Percentiles rank a stretch among this genome's conserved stretches.
These are phyloP conservation scores for Myxozyma udenii DNA, from an alignment of 805 yeast genomes.

Conservation along the genomic window DNA sequence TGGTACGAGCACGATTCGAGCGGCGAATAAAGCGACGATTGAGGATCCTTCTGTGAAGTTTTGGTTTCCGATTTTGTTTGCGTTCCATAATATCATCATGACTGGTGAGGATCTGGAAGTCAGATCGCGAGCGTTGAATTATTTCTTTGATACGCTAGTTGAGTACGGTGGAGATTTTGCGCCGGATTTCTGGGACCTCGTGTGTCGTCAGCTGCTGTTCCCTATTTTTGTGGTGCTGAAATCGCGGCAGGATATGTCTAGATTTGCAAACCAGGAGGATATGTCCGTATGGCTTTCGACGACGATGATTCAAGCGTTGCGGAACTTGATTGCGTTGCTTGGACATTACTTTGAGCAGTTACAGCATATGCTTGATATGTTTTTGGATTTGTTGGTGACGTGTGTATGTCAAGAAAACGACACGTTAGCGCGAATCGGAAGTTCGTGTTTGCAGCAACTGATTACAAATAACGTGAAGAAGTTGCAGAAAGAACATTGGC, in stretches of 20 bases:
- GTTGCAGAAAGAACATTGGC: conserved; percentile 73
- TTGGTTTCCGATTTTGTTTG: conserved; percentile 84
- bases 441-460: conserved; percentile 78
- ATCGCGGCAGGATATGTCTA: conserved; percentile 68
- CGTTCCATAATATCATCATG: conserved; percentile 87
- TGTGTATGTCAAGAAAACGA: conserved; percentile 97
- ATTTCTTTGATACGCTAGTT: conserved; percentile 74
- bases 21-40: conserved; percentile 22
- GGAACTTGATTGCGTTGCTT: conserved; percentile 80
- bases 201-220: conserved; percentile 74
- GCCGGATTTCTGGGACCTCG: conserved; percentile 73
- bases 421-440: conserved; percentile 91
- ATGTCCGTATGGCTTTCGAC: conserved; percentile 95
- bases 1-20: conserved; percentile 13
- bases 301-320: conserved; percentile 89
- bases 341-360: conserved; percentile 77
- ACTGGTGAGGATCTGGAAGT: conserved; percentile 92
- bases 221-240: conserved; percentile 85
- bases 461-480: conserved; percentile 68
- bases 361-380: conserved; percentile 71
- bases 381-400: conserved; percentile 69
- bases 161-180: conserved; percentile 77
- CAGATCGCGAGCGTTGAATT: conserved; percentile 79
- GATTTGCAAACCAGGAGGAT: conserved; percentile 71
- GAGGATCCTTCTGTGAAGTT: conserved; percentile 42